These are phyloP conservation scores for Meyerozyma elateridarum DNA, from an alignment of 1,139 yeast species.

Conservation along the genomic window DNA sequence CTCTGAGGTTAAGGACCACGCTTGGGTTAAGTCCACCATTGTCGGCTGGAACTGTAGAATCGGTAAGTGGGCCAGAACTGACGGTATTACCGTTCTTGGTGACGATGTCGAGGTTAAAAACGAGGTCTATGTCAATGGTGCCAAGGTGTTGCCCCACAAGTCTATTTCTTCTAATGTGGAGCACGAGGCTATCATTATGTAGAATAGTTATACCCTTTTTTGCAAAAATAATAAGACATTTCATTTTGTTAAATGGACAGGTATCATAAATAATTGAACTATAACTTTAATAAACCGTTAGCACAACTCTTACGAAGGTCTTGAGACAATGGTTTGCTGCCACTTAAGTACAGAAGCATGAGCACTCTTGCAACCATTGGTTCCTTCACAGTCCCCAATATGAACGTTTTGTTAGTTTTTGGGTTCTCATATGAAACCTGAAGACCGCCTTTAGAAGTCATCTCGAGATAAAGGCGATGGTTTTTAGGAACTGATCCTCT, in stretches of 20 bases:
- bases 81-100: slow-evolving; percentile 96
- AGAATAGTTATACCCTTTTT: slow-evolving; percentile 14
- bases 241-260: too few relatives aligned
- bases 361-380: slow-evolving; percentile 50
- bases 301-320: slow-evolving; percentile 1
- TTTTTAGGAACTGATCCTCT: slow-evolving; percentile 66
- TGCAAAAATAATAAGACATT: slow-evolving; percentile 1
- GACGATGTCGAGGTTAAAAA: slow-evolving; percentile 98
- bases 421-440: slow-evolving; percentile 38
- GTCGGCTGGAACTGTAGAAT: slow-evolving; percentile 99
- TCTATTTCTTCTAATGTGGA: slow-evolving; percentile 94
- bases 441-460: slow-evolving; percentile 42
- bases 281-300: neutral
- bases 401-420: slow-evolving; percentile 22
- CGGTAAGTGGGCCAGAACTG: slow-evolving; percentile 99
- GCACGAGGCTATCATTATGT: slow-evolving; percentile 97
- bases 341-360: slow-evolving; percentile 58
- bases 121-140: slow-evolving; percentile 98
- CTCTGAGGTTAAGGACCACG: slow-evolving; percentile 93
- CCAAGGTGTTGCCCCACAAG: slow-evolving; percentile 98
- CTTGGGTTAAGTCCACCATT: slow-evolving; percentile 95
- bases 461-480: slow-evolving; percentile 49
- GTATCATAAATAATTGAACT: too few relatives aligned
- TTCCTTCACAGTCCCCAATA: slow-evolving; percentile 44
- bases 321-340: slow-evolving; percentile 48